Evolutionary conservation across 129 eudicot species (phyloP).

Genomic region (Lactuca saligna): DNA sequence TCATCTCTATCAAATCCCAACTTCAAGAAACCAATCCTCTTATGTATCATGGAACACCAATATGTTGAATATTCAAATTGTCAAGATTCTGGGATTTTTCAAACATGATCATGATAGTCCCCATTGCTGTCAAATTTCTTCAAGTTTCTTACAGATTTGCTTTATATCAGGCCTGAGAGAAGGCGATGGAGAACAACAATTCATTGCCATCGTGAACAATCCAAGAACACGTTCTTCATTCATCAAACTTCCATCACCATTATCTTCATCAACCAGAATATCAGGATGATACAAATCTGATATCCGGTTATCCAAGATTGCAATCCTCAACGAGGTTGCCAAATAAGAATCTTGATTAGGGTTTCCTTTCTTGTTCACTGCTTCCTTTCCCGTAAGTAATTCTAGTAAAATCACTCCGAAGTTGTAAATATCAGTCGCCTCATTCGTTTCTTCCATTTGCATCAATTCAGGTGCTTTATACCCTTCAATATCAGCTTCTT

Average conservation of each 20-base stretch:
- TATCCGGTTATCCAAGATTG: constrained; percentile 58
- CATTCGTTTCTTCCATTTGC: constrained; percentile 52
- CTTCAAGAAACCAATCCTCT: not conserved
- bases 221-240: constrained; percentile 52
- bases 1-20: not conserved
- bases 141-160: constrained; percentile 62
- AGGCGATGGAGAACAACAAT: constrained; percentile 97
- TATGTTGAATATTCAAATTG: constrained; percentile 1
- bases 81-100: not conserved
- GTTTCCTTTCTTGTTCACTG: constrained; percentile 41
- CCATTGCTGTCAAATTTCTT: constrained; percentile 42
- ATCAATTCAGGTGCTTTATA: constrained; percentile 93
- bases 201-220: constrained; percentile 73
- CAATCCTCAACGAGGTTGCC: constrained; percentile 52
- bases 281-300: constrained; percentile 58
- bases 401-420: constrained; percentile 77
- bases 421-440: constrained; percentile 72
- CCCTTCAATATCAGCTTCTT: constrained; percentile 65
- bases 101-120: constrained; percentile 16
- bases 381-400: constrained; percentile 59
- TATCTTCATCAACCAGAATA: constrained; percentile 43
- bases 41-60: constrained; percentile 9
- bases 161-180: constrained; percentile 59
- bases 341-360: constrained; percentile 54
- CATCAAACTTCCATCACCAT: constrained; percentile 36